Base-by-base conservation (phyloP, 257 asterid species). In the Solanum neorickii region DNA sequence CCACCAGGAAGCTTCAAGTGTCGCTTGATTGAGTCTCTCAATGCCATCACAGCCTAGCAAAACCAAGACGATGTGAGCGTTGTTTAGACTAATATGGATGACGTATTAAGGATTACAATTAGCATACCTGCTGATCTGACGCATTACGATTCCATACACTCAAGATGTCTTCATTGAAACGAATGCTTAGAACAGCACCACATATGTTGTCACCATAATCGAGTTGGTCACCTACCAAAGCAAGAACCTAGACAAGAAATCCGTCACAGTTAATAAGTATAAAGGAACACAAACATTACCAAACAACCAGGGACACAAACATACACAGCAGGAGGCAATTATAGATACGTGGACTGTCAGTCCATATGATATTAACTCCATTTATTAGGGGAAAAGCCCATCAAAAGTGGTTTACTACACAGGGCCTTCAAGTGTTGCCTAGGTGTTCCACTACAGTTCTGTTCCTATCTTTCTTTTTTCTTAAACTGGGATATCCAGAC, bases 61-160 rank as follows among this genome's bases (percentile, higher is more conserved):
- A 76, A 27, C 65, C 18, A 65, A 85, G 82, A 20, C 8, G 66
- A 35, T 35, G 76, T 23, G 27, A 42, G 86, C n/a, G 72, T 84
- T 72, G 65, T 49, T 82, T 49, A 31, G 27, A 35, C 29, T 44
- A 7, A 80, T 5, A 6, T 16, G 85, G 69, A 82, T 82, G 33
- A 6, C 0, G 69, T 5, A 29, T 1, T 11, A 82, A 6, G 20
- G 31, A 9, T 27, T 49, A 82, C 7, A 82, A 16, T 31, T 93
- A 87, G 46, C 85, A 27, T 82, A 94, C 99, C 99, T 97, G 99
- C 85, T 96, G 89, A 91, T 97, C 99, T 78, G 98, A 93, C 10
- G 99, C 99, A 92, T 95, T 93, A 84, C 98, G 96, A 91, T 96
- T 97, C 99, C 99, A 97, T 76, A 97, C 98, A 52, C 99, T 97